Base-by-base conservation (phyloP, 2,329 filamentous ascomycete species). In the Claviceps sp. region DNA sequence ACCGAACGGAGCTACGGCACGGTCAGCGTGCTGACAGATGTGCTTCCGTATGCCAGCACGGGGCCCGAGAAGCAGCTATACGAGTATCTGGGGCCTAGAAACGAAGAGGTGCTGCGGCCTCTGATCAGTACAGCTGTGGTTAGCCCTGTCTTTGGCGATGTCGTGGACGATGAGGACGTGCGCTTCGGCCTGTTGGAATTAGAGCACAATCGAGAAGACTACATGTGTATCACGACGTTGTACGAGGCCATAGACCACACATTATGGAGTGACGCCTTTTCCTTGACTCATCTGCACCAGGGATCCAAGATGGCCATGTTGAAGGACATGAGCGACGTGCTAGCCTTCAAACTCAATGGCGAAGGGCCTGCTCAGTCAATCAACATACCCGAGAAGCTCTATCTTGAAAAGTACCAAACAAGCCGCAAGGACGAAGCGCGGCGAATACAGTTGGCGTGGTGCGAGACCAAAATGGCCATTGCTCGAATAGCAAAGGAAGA, bases 1-100 rank as follows among this genome's bases (percentile, higher is more conserved):
- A 81, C 79, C 0, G 76, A 82, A 26, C 72, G 81, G 44, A 76
- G 73, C 44, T 82, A 82, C 56, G 81, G 77, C 14, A 77, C 75
- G 0, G 72, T 72, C 22, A 76, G 78, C 52, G 65, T 68, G 5
- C 62, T 82, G 5, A 62, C 67, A 4, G 64, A 71, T 13, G 56
- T 67, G 36, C 63, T 66, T 13, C 63, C 70, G 22, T 63, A 59
- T 24, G 55, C 62, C n/a, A 60, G 54, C 37, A 55, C 57, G 18
- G 68, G 68, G 8, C 62, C 66, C 20, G 70, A 72, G 52, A 68
- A 68, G 49, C 67, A 68, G 24, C 72, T 76, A 42, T 77, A 74
- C 53, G 67, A 73, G 11, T 65, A 61, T 8, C 61, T 79, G 14
- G 63, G 63, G 6, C 59, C 65, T 26, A 56, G 56, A 9, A 58